These are phyloP conservation scores for Hibiscus syriacus DNA, from an alignment of 345 rosid species.

Conservation along the genomic window DNA sequence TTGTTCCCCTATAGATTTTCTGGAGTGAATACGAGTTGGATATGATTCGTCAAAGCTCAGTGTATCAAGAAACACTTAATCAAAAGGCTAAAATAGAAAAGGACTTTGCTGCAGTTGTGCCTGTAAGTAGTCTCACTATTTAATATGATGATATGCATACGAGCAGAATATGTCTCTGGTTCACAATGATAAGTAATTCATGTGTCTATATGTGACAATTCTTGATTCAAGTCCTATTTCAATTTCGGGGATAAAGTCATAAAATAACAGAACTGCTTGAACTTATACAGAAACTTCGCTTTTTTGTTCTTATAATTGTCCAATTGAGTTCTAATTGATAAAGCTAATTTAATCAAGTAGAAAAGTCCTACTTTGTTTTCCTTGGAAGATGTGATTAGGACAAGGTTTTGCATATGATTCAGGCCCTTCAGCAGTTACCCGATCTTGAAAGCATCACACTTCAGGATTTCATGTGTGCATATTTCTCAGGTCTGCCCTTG, in stretches of 20 bases:
- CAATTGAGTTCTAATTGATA: neutral
- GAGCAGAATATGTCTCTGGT: neutral
- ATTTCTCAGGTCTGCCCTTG: slow-evolving; percentile 54
- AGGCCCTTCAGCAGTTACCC: slow-evolving; percentile 42
- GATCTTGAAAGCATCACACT: slow-evolving; percentile 26
- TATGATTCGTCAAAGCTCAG: slow-evolving; percentile 57
- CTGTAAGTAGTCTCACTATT: slow-evolving; percentile 31
- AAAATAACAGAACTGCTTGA: neutral
- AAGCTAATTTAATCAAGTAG: neutral
- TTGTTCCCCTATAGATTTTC: slow-evolving; percentile 44
- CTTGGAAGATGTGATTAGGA: slow-evolving; percentile 7
- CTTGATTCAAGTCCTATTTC: neutral
- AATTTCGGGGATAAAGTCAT: neutral
- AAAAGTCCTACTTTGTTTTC: neutral
- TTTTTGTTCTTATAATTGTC: slow-evolving; percentile 4
- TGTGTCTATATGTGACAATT: neutral
- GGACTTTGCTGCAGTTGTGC: slow-evolving; percentile 38
- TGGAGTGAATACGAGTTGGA: slow-evolving; percentile 65
- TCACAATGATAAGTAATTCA: neutral
- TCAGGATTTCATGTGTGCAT: slow-evolving; percentile 63
- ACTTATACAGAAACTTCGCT: neutral
- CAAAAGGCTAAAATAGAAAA: slow-evolving; percentile 49
- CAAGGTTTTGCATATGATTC: slow-evolving; percentile 3
- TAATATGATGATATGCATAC: neutral
- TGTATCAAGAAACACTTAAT: slow-evolving; percentile 55